phyloP scores from a whole-genome alignment of 2,329 filamentous ascomycete genomes.

The Didymella glomerata region DNA sequence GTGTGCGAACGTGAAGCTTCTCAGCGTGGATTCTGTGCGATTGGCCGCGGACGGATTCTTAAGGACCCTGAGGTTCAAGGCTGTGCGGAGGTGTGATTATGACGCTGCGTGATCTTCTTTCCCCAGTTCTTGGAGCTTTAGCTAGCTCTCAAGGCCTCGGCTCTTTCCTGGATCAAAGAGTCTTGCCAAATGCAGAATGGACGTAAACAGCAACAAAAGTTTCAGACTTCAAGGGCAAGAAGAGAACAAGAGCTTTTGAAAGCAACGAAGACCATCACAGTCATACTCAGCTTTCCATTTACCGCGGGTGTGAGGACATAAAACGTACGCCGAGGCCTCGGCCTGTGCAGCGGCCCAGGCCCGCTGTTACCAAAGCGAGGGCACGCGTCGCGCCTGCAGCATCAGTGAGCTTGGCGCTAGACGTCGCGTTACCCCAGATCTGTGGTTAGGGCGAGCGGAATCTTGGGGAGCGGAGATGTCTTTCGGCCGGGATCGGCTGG shows the following conservation, averaged over 20 bases:
- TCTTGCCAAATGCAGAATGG: slow-evolving; percentile 15
- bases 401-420: slow-evolving; percentile 32
- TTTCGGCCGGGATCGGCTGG: slow-evolving; percentile 45
- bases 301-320: slow-evolving; percentile 47
- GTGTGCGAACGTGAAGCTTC: slow-evolving; percentile 24
- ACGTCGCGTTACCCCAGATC: slow-evolving; percentile 43
- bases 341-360: slow-evolving; percentile 30
- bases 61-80: not conserved
- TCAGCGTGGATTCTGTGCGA: not conserved
- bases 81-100: slow-evolving; percentile 20
- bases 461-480: slow-evolving; percentile 31
- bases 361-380: slow-evolving; percentile 24
- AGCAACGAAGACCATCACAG: slow-evolving; percentile 33
- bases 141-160: slow-evolving; percentile 30
- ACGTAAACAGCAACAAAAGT: slow-evolving; percentile 12
- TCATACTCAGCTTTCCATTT: slow-evolving; percentile 31
- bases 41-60: slow-evolving; percentile 7
- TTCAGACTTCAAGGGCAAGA: slow-evolving; percentile 12
- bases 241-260: slow-evolving; percentile 17
- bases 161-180: slow-evolving; percentile 33
- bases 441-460: slow-evolving; percentile 48
- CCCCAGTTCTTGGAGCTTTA: slow-evolving; percentile 28
- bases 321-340: slow-evolving; percentile 46
- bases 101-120: slow-evolving; percentile 23
- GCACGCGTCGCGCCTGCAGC: slow-evolving; percentile 32